Evolutionary conservation across 2,329 filamentous ascomycete genomes (phyloP).

Genomic region (Fusarium solani-melongenae): DNA sequence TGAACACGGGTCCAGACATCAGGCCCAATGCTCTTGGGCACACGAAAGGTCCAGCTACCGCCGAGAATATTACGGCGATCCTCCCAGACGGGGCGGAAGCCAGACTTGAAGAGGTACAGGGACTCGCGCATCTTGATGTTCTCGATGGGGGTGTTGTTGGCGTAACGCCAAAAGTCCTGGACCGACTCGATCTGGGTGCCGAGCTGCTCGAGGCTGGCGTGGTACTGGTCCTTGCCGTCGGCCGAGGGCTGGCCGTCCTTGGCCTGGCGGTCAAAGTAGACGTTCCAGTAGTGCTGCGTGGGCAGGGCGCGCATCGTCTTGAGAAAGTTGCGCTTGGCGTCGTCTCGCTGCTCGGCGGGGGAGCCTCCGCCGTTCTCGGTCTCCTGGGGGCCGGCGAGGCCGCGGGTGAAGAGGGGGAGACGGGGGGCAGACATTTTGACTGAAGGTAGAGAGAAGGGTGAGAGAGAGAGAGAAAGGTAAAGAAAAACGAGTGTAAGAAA

Average conservation of each 20-base stretch:
- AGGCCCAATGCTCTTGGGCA: slow-evolving; percentile 78
- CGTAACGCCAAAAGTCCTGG: slow-evolving; percentile 87
- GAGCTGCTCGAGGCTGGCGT: slow-evolving; percentile 69
- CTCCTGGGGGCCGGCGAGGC: slow-evolving; percentile 70
- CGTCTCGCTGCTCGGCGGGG: slow-evolving; percentile 78
- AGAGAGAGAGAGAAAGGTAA: background rate
- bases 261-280: slow-evolving; percentile 72
- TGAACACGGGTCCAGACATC: slow-evolving; percentile 86
- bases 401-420: slow-evolving; percentile 70
- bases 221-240: slow-evolving; percentile 55
- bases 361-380: slow-evolving; percentile 71
- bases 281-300: slow-evolving; percentile 83
- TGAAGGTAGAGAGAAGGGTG: background rate
- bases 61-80: slow-evolving; percentile 88
- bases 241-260: slow-evolving; percentile 47
- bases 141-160: slow-evolving; percentile 83
- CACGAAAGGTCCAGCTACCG: slow-evolving; percentile 92
- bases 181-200: slow-evolving; percentile 78
- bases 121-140: slow-evolving; percentile 82
- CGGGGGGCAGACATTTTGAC: slow-evolving; percentile 65
- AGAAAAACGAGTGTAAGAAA: slow-evolving; percentile 30
- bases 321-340: slow-evolving; percentile 85
- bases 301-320: slow-evolving; percentile 78
- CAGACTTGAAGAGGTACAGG: slow-evolving; percentile 82
- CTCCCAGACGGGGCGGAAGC: slow-evolving; percentile 83